These are phyloP conservation scores for Batkoa obscura DNA, from an alignment of 371 early-diverging fungal genomes.

Conservation along the genomic window DNA sequence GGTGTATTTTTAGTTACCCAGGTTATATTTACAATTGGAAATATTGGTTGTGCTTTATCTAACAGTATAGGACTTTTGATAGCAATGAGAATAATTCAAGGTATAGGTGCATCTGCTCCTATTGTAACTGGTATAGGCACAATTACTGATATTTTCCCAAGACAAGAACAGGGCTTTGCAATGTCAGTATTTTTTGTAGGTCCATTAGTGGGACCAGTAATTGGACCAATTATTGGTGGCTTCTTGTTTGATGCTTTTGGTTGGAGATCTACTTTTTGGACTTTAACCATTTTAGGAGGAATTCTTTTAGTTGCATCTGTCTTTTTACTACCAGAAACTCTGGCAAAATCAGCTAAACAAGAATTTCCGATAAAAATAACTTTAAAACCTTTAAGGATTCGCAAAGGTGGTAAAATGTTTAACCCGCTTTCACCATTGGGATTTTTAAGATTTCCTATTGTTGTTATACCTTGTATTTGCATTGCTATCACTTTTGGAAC, in stretches of 20 bases:
- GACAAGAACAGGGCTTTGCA: slow-evolving; percentile 25
- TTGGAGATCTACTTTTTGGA: slow-evolving; percentile 48
- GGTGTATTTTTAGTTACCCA: slow-evolving; percentile 35
- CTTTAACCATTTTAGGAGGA: slow-evolving; percentile 26
- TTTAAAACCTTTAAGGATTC: slow-evolving; percentile 1
- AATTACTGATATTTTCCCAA: slow-evolving; percentile 25
- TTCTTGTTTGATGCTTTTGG: slow-evolving; percentile 24
- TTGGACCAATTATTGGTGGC: slow-evolving; percentile 24
- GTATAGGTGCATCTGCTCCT: slow-evolving; percentile 46
- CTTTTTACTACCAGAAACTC: slow-evolving; percentile 44
- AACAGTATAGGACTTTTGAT: slow-evolving; percentile 26
- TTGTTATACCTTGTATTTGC: slow-evolving; percentile 23
- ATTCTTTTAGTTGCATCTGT: slow-evolving; percentile 14
- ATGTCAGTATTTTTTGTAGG: slow-evolving; percentile 36
- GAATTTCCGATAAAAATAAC: neutral
- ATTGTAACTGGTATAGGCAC: slow-evolving; percentile 53
- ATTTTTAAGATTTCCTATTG: slow-evolving; percentile 20
- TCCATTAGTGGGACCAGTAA: slow-evolving; percentile 28
- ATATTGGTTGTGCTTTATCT: slow-evolving; percentile 26
- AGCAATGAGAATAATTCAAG: slow-evolving; percentile 38
- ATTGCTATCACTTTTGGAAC: slow-evolving; percentile 28
- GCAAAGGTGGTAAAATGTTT: neutral
- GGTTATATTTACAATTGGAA: slow-evolving; percentile 27
- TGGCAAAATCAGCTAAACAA: slow-evolving; percentile 10
- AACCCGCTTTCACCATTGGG: slow-evolving; percentile 17